phyloP scores from a whole-genome alignment of 2,329 filamentous ascomycete genomes.

The Parastagonospora nodorum region DNA sequence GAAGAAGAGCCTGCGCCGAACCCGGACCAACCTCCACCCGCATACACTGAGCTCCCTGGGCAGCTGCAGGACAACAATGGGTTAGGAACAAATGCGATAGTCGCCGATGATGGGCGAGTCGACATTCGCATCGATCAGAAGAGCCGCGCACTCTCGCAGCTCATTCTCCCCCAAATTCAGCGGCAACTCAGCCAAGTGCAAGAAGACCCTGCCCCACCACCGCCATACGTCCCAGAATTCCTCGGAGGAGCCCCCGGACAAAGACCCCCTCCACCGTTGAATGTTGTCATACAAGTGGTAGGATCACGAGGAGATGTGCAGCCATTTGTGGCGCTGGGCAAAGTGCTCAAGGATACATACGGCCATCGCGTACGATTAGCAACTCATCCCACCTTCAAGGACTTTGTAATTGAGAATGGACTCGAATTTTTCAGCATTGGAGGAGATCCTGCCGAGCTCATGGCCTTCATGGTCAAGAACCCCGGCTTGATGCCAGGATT shows the following conservation, averaged over 20 bases:
- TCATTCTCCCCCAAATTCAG: conserved; percentile 47
- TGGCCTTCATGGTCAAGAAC: conserved; percentile 89
- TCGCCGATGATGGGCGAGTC: conserved; percentile 47
- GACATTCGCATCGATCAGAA: conserved; percentile 49
- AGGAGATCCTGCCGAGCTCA: conserved; percentile 56
- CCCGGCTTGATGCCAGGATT: conserved; percentile 84
- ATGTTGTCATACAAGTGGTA: conserved; percentile 56
- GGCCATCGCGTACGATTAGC: conserved; percentile 55
- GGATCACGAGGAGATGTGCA: conserved; percentile 57
- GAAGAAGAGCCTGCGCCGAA: conserved; percentile 13
- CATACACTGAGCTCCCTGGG: conserved; percentile 50
- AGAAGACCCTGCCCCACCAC: conserved; percentile 62
- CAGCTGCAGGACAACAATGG: conserved; percentile 46
- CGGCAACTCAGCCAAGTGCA: conserved; percentile 47
- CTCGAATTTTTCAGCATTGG: conserved; percentile 59
- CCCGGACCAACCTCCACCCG: conserved; percentile 39
- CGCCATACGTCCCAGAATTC: conserved; percentile 74
- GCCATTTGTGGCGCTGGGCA: conserved; percentile 56
- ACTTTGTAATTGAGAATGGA: conserved; percentile 56
- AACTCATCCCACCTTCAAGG: conserved; percentile 55
- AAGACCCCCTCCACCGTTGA: conserved; percentile 54
- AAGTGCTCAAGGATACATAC: conserved; percentile 55
- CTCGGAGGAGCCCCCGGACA: conserved; percentile 69
- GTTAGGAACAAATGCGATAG: conserved; percentile 53
- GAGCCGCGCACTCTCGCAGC: conserved; percentile 40